Evolutionary conservation across 148 eudicot genomes (phyloP).

Genomic region (Rhododendron mucronatum): DNA sequence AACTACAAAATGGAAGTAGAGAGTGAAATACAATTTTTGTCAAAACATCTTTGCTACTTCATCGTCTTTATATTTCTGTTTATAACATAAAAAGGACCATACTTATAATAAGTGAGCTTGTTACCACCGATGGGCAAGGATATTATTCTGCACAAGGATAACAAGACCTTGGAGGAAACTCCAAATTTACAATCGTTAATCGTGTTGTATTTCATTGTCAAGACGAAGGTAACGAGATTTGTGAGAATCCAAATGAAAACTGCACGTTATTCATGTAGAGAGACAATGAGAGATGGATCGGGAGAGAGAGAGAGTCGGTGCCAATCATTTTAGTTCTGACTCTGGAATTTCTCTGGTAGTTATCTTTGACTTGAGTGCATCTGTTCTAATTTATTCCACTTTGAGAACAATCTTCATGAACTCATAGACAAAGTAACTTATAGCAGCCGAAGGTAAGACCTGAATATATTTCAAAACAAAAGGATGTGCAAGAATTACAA

Average conservation of each 20-base stretch:
- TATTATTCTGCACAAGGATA: not conserved
- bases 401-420: slow-evolving; percentile 61
- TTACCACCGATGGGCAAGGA: not conserved
- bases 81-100: not conserved
- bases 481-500: not conserved
- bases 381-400: slow-evolving; percentile 28
- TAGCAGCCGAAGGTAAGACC: slow-evolving; percentile 70
- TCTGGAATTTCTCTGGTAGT: not conserved
- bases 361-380: not conserved
- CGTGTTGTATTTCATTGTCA: not conserved
- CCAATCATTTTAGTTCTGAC: not conserved
- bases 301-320: not conserved
- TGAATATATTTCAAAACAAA: slow-evolving; percentile 24
- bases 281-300: not conserved
- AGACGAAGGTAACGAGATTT: not conserved
- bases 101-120: not conserved
- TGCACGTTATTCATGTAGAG: not conserved
- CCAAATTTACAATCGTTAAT: not conserved
- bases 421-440: slow-evolving; percentile 65
- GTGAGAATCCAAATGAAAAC: not conserved
- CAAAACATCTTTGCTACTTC: not conserved
- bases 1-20: not conserved
- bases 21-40: not conserved
- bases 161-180: not conserved
- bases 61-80: not conserved